Conservation (phyloP, 768 basidiomycete species). For the Tylopilus felleus region DNA sequence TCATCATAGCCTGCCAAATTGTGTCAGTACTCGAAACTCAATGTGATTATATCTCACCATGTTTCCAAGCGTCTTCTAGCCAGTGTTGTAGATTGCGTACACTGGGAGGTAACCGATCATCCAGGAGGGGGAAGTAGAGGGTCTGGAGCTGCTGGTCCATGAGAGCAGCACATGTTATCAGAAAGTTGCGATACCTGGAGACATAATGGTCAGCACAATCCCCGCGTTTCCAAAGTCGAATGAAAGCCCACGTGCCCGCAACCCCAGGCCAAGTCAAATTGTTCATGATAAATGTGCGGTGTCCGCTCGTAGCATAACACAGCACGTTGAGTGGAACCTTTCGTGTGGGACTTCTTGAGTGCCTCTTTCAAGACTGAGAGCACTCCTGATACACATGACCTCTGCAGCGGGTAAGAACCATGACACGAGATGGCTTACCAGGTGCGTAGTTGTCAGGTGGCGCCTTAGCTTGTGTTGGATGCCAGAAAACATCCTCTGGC, state of each 20-base stretch:
- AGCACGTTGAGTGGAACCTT: conserved; percentile 50
- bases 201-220: neutral
- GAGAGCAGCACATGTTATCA: conserved; percentile 73
- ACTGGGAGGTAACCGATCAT: conserved; percentile 57
- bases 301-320: conserved; percentile 60
- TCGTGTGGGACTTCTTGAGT: conserved; percentile 48
- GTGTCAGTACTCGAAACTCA: neutral
- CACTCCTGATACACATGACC: conserved; percentile 42
- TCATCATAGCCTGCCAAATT: conserved; percentile 59
- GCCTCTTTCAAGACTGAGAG: conserved; percentile 60
- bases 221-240: conserved; percentile 1
- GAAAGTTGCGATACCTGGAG: conserved; percentile 73
- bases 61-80: conserved; percentile 81
- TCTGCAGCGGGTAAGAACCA: conserved; percentile 14
- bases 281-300: conserved; percentile 56
- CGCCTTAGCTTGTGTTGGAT: conserved; percentile 38
- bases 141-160: conserved; percentile 64
- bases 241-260: conserved; percentile 51
- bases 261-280: conserved; percentile 69
- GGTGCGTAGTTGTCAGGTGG: conserved; percentile 63
- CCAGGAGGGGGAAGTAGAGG: conserved; percentile 58
- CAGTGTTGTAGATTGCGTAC: conserved; percentile 71
- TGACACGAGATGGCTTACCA: conserved; percentile 44
- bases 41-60: conserved; percentile 38
- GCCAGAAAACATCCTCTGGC: conserved; percentile 62